Percentiles rank a stretch among this genome's conserved stretches.
Conservation (phyloP, 2,329 filamentous ascomycete species). For the Colletotrichum sp. region DNA sequence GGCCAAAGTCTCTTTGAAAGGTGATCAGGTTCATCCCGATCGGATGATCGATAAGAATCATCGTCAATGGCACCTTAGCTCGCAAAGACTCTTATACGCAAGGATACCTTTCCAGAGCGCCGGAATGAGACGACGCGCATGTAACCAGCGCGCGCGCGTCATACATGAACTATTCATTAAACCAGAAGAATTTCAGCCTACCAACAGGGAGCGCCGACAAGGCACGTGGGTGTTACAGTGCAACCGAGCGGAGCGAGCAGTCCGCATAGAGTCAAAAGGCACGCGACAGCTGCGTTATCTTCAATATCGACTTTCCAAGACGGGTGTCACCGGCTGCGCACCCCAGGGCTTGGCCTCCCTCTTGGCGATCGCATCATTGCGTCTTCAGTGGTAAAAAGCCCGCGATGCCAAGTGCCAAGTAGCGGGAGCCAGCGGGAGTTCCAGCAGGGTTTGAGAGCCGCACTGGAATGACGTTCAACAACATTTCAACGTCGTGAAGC, state of each 20-base stretch:
- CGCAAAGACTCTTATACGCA: neutral
- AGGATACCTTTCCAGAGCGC: neutral
- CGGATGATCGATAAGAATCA: neutral
- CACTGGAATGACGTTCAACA: neutral
- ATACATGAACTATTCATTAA: neutral
- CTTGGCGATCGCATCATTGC: slow-evolving; percentile 6
- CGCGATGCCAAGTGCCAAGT: slow-evolving; percentile 19
- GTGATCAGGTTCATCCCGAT: neutral
- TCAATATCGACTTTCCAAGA: neutral
- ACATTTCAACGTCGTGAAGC: neutral
- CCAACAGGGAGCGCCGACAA: slow-evolving; percentile 1
- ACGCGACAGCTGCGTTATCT: slow-evolving; percentile 11
- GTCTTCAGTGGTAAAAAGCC: neutral
- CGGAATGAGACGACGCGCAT: neutral
- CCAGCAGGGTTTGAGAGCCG: slow-evolving; percentile 2
- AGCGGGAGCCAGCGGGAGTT: slow-evolving; percentile 12
- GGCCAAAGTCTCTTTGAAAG: neutral
- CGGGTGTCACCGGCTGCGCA: neutral
- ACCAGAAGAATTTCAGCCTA: neutral
- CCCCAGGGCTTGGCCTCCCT: neutral
- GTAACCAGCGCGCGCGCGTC: neutral
- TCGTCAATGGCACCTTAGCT: neutral
- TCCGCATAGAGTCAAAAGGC: slow-evolving; percentile 5
- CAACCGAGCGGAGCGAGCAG: neutral
- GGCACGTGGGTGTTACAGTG: neutral